Evolutionary conservation across 2,329 filamentous ascomycete genomes (phyloP), one percentile per base, ranked within the genome.

Genomic region (Penicillium hordei): DNA sequence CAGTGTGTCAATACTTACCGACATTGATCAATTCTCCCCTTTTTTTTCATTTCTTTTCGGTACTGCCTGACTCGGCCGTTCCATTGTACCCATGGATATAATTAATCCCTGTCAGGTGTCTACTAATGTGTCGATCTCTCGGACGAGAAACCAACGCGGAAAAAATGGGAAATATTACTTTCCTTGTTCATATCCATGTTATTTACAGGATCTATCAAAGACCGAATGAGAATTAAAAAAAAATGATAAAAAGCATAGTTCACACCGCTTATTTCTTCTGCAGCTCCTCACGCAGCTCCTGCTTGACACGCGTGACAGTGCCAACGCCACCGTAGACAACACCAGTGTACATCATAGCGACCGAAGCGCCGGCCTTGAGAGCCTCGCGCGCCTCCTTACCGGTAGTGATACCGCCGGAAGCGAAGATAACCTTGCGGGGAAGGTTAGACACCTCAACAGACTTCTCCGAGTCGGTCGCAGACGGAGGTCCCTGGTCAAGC

Each of bases 311-410:
- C 17, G 77, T 86, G 33, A 87, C 81, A 0, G 84, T 86, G n/a
- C 85, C 85, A 2, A 80, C 76, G 43, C 86, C 86, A 17, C 84
- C 83, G 65, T 86, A 88, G 48, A 86, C 82, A 65, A 89, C 74
- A 5, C 85, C 89, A 0, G 94, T 99, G 74, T 97, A 97, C 52
- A 96, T 82, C 86, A 96, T 94, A 2, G 91, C 92, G 15, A 95
- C 87, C 66, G 89, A 93, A 0, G 94, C 94, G 9, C 94, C 94
- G 0, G 93, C 92, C 65, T 95, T 90, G 48, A 97, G 81, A 7
- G 93, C 85, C 76, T 90, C 82, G 15, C 90, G 78, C 9, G 91
- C 95, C 76, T 97, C 89, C 62, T 89, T 83, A 5, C 94, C 94
- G 63, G 89, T 93, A 1, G 89, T 94, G 70, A 99, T 93, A 19